Conservation (phyloP, 768 basidiomycete genomes). For the Trametes villosa region DNA sequence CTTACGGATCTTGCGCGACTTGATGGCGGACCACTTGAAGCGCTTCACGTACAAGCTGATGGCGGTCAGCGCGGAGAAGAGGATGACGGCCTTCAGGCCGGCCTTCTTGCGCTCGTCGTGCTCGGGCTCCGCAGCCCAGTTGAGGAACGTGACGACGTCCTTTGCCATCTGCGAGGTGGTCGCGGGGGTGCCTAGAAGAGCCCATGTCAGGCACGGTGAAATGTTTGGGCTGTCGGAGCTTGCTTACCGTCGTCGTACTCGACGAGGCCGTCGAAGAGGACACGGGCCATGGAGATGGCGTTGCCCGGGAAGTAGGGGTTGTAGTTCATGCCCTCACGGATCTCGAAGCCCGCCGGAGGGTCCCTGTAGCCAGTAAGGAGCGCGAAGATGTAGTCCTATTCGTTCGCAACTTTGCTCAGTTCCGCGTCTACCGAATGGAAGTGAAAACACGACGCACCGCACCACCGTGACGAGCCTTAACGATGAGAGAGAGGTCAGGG, state of each 20-base stretch:
- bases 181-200: constrained; percentile 81
- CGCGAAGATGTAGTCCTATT: constrained; percentile 94
- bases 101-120: constrained; percentile 97
- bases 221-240: not conserved
- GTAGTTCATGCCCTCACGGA: constrained; percentile 99
- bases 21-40: constrained; percentile 92
- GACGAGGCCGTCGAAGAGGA: constrained; percentile 93
- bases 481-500: constrained; percentile 95
- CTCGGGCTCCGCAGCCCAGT: constrained; percentile 98
- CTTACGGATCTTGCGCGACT: constrained; percentile 91
- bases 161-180: constrained; percentile 99
- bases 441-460: constrained; percentile 61
- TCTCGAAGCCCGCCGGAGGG: constrained; percentile 91
- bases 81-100: constrained; percentile 93
- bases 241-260: constrained; percentile 95
- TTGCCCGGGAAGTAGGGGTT: constrained; percentile 99
- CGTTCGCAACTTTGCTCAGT: not conserved
- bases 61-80: constrained; percentile 84
- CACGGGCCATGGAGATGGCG: constrained; percentile 97
- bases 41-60: constrained; percentile 90
- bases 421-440: not conserved
- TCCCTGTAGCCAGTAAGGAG: constrained; percentile 97
- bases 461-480: constrained; percentile 97
- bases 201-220: not conserved
- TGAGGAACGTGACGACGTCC: constrained; percentile 94